These are phyloP conservation scores for Warburgia ugandensis DNA, from an alignment of 164 flowering plant genomes.

Conservation along the genomic window DNA sequence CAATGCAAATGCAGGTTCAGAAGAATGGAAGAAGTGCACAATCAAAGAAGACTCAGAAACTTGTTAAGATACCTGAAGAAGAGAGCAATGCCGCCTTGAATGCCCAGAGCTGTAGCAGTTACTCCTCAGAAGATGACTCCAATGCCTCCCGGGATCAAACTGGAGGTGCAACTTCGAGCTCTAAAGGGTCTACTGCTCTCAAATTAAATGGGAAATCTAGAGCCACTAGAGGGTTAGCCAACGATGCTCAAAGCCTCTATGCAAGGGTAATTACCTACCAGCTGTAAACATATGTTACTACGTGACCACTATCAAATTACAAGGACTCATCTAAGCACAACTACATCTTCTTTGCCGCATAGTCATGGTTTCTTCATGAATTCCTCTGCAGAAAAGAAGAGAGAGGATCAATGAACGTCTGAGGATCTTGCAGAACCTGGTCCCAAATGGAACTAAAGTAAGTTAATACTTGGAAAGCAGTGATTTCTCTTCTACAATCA, in stretches of 20 bases:
- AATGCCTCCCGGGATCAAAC: conserved; percentile 44
- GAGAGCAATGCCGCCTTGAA: conserved; percentile 20
- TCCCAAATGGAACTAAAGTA: conserved; percentile 96
- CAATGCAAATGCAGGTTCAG: conserved; percentile 24
- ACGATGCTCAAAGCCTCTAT: conserved; percentile 97
- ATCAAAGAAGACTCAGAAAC: conserved; percentile 38
- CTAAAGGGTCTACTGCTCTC: conserved; percentile 19
- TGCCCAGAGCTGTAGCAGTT: conserved; percentile 38
- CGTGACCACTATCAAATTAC: too few relatives aligned
- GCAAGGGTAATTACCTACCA: conserved; percentile 61
- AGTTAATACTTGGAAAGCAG: not conserved
- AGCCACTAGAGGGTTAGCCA: conserved; percentile 71
- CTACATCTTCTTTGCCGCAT: too few relatives aligned
- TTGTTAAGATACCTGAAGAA: conserved; percentile 17
- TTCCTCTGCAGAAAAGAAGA: conserved; percentile 69
- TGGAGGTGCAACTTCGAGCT: conserved; percentile 21
- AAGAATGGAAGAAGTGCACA: conserved; percentile 41
- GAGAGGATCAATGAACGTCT: conserved; percentile 81
- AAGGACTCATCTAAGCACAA: too few relatives aligned
- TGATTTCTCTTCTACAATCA: too few relatives aligned
- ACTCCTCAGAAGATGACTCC: conserved; percentile 60
- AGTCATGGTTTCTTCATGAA: not conserved
- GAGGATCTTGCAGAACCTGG: conserved; percentile 71
- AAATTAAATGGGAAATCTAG: conserved; percentile 47
- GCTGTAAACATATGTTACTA: not conserved